Conservation (phyloP, 2,329 filamentous ascomycete species). For the Penicillium sp. region DNA sequence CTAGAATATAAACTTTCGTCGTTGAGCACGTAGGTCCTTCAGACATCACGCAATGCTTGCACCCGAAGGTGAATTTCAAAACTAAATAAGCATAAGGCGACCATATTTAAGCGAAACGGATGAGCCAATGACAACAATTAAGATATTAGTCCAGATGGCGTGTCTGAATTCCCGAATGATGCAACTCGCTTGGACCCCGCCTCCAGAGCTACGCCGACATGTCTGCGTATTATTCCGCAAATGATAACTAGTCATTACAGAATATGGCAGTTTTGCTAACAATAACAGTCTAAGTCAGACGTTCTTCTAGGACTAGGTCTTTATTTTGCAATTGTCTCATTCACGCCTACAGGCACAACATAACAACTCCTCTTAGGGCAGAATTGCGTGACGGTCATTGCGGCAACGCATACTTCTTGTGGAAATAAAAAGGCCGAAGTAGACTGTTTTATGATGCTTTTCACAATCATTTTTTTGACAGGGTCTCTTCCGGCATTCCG, state of each 20-base stretch:
- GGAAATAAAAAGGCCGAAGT: background rate
- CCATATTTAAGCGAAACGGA: background rate
- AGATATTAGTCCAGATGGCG: background rate
- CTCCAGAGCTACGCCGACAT: background rate
- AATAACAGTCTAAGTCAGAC: background rate
- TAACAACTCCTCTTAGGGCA: background rate
- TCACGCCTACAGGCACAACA: background rate
- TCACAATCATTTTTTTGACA: background rate
- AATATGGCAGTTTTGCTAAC: no score
- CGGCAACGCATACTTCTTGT: no score
- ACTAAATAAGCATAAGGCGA: background rate
- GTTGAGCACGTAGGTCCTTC: background rate
- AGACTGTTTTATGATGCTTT: background rate
- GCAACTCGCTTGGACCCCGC: constrained; percentile 1
- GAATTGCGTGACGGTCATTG: background rate
- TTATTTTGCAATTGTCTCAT: background rate
- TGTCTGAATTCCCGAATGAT: background rate
- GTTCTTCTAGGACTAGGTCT: background rate
- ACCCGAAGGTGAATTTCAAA: background rate
- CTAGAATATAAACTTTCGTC: no score
- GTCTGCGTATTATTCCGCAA: background rate
- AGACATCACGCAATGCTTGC: background rate
- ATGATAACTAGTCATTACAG: background rate
- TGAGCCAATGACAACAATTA: background rate
- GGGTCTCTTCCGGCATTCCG: background rate